These are phyloP conservation scores for Caryopteris hybrid DNA, from an alignment of 305 asterid genomes.

Conservation along the genomic window DNA sequence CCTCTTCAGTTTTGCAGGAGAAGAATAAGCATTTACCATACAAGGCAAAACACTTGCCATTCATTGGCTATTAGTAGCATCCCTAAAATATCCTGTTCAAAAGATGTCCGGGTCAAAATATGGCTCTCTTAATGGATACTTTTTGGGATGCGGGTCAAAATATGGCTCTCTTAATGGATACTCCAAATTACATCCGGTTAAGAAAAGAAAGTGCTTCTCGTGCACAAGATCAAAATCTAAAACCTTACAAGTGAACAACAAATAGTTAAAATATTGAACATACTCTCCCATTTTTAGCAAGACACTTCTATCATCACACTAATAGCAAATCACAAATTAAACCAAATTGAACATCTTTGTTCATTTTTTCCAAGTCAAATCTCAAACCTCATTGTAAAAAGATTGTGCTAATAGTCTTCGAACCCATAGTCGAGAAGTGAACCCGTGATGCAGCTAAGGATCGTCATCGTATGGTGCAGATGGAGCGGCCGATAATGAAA, in stretches of 20 bases:
- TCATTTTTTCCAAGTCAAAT: background rate
- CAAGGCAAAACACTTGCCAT: too few relatives aligned
- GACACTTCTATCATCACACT: background rate
- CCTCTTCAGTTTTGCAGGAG: background rate
- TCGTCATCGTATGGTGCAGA: slow-evolving; percentile 61
- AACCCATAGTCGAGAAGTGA: slow-evolving; percentile 6
- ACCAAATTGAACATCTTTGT: background rate
- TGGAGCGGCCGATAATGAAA: slow-evolving; percentile 29
- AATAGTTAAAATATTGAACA: background rate
- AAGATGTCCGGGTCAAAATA: too few relatives aligned
- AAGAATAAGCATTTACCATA: background rate
- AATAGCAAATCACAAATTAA: background rate
- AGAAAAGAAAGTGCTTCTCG: too few relatives aligned
- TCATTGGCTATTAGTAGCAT: too few relatives aligned
- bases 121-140: too few relatives aligned
- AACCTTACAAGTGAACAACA: too few relatives aligned
- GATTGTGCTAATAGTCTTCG: background rate
- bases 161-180: too few relatives aligned
- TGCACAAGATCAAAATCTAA: too few relatives aligned
- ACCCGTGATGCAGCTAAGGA: slow-evolving; percentile 43
- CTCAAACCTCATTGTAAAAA: background rate
- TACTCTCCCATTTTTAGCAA: background rate
- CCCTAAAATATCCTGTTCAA: too few relatives aligned
- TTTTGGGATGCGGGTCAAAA: too few relatives aligned
- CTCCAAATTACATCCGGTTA: too few relatives aligned